These are phyloP conservation scores for Trichophyton simii DNA, from an alignment of 2,329 filamentous ascomycete species.

Conservation along the genomic window DNA sequence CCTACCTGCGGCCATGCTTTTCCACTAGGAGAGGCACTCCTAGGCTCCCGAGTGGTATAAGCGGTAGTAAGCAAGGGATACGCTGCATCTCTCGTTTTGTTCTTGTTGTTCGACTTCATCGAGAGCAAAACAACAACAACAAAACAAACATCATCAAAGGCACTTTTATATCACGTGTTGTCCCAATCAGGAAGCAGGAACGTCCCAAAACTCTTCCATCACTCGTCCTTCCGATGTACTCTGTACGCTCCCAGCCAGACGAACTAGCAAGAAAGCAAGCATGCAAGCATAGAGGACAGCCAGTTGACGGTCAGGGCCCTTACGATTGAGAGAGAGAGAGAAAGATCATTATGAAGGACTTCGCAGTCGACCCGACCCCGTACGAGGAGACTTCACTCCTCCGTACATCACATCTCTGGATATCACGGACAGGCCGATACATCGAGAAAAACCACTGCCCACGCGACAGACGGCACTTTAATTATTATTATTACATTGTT, in stretches of 20 bases:
- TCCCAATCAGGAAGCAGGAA: not conserved
- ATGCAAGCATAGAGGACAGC: not conserved
- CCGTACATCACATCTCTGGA: not conserved
- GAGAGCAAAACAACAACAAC: not conserved
- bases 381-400: too few relatives aligned
- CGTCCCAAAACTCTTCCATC: not conserved
- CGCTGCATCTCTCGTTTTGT: not conserved
- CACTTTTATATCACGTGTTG: constrained; percentile 9
- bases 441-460: too few relatives aligned
- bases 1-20: constrained; percentile 6
- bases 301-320: too few relatives aligned
- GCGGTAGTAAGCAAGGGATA: not conserved
- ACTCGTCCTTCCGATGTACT: too few relatives aligned
- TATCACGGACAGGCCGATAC: not conserved
- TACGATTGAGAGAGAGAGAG: too few relatives aligned
- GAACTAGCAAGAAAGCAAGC: not conserved
- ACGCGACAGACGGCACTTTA: not conserved
- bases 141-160: constrained; percentile 14
- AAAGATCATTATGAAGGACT: too few relatives aligned
- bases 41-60: not conserved
- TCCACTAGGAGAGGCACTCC: not conserved
- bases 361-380: too few relatives aligned
- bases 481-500: not conserved
- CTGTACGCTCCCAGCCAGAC: not conserved
- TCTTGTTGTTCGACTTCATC: not conserved